phyloP scores from a whole-genome alignment of 345 rosid species.

The Psidium friedrichsthalianum region DNA sequence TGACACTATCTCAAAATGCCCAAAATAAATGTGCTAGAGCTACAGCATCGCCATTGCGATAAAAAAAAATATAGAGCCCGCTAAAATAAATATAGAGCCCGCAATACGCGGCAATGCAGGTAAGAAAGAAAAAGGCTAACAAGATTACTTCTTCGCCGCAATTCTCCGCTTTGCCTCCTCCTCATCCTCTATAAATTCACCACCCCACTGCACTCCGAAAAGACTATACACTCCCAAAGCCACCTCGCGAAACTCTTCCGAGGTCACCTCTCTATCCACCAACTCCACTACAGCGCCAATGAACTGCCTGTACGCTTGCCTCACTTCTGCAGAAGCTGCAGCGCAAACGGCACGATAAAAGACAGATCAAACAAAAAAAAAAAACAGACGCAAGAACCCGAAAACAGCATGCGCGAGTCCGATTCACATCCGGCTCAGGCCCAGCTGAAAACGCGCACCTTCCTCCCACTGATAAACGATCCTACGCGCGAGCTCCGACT shows the following conservation, averaged over 20 bases:
- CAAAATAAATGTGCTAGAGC: background rate
- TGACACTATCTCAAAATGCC: background rate
- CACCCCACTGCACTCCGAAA: conserved; percentile 7
- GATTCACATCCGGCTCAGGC: background rate
- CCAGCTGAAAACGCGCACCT: conserved; percentile 29
- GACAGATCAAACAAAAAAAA: background rate
- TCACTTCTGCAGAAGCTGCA: conserved; percentile 72
- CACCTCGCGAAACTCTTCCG: conserved; percentile 79
- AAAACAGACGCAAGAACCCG: background rate
- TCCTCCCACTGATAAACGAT: conserved; percentile 81
- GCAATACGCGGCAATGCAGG: background rate
- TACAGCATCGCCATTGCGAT: background rate
- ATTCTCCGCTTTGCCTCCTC: conserved; percentile 13
- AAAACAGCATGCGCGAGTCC: background rate
- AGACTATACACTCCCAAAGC: conserved; percentile 43
- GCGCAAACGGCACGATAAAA: background rate
- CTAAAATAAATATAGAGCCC: no score
- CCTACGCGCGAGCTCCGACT: conserved; percentile 70
- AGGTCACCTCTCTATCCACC: conserved; percentile 60
- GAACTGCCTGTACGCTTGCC: conserved; percentile 76
- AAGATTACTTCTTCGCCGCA: conserved; percentile 36
- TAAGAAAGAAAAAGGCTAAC: background rate
- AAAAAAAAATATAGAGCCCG: background rate
- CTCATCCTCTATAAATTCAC: conserved; percentile 31
- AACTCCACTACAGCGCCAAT: conserved; percentile 64